These are phyloP conservation scores for Yamadazyma tumulicola DNA, from an alignment of 805 yeast genomes.

Conservation along the genomic window DNA sequence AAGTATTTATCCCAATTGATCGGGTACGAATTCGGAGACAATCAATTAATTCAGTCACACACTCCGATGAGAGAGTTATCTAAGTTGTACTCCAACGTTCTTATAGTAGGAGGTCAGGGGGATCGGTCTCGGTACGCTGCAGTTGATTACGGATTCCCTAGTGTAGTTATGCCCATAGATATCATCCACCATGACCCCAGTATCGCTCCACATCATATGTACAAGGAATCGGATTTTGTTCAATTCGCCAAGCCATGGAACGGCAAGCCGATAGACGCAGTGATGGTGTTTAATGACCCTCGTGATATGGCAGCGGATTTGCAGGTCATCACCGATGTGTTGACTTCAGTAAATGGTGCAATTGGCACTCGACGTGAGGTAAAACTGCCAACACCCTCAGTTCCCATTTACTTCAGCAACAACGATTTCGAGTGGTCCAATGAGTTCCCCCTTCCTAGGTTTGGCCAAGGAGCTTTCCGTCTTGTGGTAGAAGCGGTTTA, in stretches of 20 bases:
- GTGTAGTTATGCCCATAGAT: conserved; percentile 73
- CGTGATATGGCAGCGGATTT: conserved; percentile 83
- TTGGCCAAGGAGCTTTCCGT: conserved; percentile 89
- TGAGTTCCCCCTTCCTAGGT: conserved; percentile 70
- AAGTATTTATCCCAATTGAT: conserved; percentile 11
- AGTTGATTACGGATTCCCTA: conserved; percentile 67
- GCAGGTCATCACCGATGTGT: conserved; percentile 70
- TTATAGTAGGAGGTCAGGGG: conserved; percentile 81
- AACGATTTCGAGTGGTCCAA: conserved; percentile 88
- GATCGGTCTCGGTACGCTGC: conserved; percentile 75
- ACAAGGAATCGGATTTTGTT: conserved; percentile 39
- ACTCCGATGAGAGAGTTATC: conserved; percentile 43
- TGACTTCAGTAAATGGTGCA: conserved; percentile 59
- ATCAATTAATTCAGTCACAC: conserved; percentile 80
- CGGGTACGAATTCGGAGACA: conserved; percentile 60
- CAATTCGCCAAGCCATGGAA: conserved; percentile 7
- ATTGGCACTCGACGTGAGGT: conserved; percentile 55
- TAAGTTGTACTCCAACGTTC: conserved; percentile 45
- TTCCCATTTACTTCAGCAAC: conserved; percentile 78
- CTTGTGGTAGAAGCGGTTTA: conserved; percentile 60
- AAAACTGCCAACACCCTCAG: conserved; percentile 40
- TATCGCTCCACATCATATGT: conserved; percentile 69
- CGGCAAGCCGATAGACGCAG: conserved; percentile 58
- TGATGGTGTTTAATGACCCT: conserved; percentile 84
- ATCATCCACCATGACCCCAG: conserved; percentile 54